These are phyloP conservation scores for Eucalyptus viminalis DNA, from an alignment of 345 rosid genomes.

Conservation along the genomic window DNA sequence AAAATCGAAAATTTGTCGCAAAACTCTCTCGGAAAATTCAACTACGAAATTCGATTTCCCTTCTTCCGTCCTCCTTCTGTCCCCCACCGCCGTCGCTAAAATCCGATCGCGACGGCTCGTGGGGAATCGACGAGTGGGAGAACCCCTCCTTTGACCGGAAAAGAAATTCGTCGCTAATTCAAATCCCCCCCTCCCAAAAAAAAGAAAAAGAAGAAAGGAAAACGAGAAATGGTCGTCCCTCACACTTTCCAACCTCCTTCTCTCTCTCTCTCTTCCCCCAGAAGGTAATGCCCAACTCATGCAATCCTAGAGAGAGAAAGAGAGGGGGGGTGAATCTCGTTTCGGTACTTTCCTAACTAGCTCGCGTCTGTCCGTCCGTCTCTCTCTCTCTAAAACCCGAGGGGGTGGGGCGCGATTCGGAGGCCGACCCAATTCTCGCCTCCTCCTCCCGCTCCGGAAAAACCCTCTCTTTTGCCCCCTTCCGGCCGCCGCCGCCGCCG, in stretches of 20 bases:
- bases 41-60: background rate
- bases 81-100: background rate
- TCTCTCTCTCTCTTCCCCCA: background rate
- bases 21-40: background rate
- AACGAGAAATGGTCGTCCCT: background rate
- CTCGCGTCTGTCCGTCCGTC: background rate
- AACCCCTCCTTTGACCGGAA: background rate
- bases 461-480: background rate
- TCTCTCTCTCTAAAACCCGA: background rate
- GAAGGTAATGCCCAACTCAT: background rate
- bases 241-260: background rate
- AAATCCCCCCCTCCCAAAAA: background rate
- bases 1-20: background rate
- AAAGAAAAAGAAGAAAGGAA: background rate
- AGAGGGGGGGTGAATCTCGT: background rate
- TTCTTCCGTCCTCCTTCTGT: background rate
- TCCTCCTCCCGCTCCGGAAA: background rate
- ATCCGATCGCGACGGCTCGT: background rate
- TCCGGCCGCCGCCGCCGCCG: background rate
- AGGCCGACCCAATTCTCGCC: background rate
- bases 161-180: background rate
- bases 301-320: background rate
- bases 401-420: background rate
- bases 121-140: background rate
- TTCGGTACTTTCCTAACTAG: background rate